Evolutionary conservation across 306 rosid genomes (phyloP).

Genomic region (Malus orientalis): DNA sequence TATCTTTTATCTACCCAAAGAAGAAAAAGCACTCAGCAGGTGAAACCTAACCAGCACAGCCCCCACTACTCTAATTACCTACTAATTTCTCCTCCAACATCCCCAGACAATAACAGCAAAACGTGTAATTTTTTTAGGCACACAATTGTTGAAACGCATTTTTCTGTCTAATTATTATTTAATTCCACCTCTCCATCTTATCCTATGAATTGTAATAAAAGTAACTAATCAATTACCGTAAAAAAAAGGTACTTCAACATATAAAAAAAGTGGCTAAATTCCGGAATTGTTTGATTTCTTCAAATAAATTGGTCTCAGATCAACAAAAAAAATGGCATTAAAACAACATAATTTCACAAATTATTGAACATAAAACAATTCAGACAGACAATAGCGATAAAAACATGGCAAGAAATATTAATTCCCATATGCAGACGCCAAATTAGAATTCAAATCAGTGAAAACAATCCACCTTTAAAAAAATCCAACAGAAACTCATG

Average conservation of each 20-base stretch:
- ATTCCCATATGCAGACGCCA: slow-evolving; percentile 14
- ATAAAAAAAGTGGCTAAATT: not conserved
- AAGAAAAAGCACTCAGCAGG: not conserved
- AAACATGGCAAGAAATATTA: not conserved
- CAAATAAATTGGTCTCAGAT: not conserved
- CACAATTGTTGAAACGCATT: not conserved
- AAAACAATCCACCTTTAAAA: not conserved
- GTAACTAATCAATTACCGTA: not conserved
- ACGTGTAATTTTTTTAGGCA: not conserved
- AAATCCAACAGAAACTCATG: slow-evolving; percentile 11
- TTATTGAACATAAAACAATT: not conserved
- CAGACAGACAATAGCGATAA: not conserved
- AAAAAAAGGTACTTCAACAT: not conserved
- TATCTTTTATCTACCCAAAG: not conserved
- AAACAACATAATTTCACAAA: not conserved
- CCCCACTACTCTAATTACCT: not conserved
- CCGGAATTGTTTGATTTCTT: not conserved
- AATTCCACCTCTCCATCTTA: not conserved
- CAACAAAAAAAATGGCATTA: not conserved
- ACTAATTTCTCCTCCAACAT: not conserved
- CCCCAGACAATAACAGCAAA: not conserved
- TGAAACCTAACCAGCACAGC: not conserved
- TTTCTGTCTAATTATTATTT: not conserved
- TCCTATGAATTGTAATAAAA: not conserved
- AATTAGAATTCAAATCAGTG: slow-evolving; percentile 8